A percentile compares a stretch with the other conserved stretches of the same genome.
Evolutionary conservation across 306 rosid species (phyloP).

Genomic region (Phaseolus lunatus): DNA sequence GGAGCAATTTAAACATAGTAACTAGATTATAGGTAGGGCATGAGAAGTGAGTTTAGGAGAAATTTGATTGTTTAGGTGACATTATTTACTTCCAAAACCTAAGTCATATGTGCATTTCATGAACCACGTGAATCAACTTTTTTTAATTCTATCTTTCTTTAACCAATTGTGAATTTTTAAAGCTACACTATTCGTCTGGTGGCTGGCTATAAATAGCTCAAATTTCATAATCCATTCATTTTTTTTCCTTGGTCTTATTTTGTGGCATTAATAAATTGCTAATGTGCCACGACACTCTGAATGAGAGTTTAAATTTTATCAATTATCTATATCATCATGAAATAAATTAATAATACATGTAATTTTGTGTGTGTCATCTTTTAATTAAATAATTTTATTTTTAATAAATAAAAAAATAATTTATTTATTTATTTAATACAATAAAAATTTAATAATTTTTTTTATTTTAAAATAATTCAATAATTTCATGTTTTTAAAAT

Average conservation of each 20-base stretch:
- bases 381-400: no score
- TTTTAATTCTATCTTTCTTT: background rate
- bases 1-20: no score
- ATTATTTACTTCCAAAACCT: conserved; percentile 22
- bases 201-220: background rate
- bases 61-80: background rate
- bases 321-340: no score
- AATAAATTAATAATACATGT: no score
- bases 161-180: conserved; percentile 5
- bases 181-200: background rate
- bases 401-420: no score
- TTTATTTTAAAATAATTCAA: no score
- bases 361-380: no score
- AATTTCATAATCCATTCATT: background rate
- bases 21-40: background rate
- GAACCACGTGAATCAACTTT: background rate
- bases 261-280: background rate
- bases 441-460: no score
- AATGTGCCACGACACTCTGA: background rate
- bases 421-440: no score
- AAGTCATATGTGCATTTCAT: background rate
- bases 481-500: no score
- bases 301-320: background rate
- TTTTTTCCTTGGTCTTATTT: background rate
- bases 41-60: background rate